Percentiles rank a stretch among this genome's conserved stretches.
These are phyloP conservation scores for Parascedosporium putredinis DNA, from an alignment of 2,329 filamentous ascomycete species.

Conservation along the genomic window DNA sequence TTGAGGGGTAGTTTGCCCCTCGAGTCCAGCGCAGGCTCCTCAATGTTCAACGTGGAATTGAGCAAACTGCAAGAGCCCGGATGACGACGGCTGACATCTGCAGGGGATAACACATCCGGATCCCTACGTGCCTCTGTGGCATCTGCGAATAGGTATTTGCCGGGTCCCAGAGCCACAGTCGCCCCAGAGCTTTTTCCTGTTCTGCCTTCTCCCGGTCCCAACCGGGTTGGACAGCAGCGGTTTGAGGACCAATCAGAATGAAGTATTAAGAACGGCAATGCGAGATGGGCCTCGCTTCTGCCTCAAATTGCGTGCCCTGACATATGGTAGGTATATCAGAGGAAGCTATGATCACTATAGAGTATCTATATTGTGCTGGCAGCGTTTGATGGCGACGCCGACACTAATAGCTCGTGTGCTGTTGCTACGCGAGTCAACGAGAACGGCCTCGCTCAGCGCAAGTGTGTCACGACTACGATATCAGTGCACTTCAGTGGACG, in stretches of 20 bases:
- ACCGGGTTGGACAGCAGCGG: not conserved
- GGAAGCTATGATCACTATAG: not conserved
- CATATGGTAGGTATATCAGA: not conserved
- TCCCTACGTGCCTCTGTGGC: not conserved
- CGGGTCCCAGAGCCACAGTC: not conserved
- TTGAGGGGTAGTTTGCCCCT: not conserved
- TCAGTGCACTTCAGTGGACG: too few species aligned
- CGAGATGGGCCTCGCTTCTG: not conserved
- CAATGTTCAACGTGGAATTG: too few species aligned
- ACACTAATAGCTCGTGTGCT: not conserved
- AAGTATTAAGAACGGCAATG: not conserved
- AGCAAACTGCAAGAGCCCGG: too few species aligned
- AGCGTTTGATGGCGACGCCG: too few species aligned
- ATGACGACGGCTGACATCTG: not conserved
- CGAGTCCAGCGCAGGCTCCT: too few species aligned
- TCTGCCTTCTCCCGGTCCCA: not conserved
- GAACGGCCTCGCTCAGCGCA: too few species aligned
- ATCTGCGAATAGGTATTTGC: not conserved
- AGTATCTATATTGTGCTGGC: not conserved
- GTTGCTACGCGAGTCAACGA: too few species aligned
- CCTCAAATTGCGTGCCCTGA: not conserved
- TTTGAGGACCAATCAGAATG: not conserved
- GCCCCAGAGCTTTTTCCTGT: not conserved
- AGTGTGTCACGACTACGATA: too few species aligned
- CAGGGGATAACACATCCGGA: not conserved